Evolutionary conservation across 208 protist species (phyloP), one percentile per base, ranked within the genome.

Genomic region (Leptomonas seymouri): DNA sequence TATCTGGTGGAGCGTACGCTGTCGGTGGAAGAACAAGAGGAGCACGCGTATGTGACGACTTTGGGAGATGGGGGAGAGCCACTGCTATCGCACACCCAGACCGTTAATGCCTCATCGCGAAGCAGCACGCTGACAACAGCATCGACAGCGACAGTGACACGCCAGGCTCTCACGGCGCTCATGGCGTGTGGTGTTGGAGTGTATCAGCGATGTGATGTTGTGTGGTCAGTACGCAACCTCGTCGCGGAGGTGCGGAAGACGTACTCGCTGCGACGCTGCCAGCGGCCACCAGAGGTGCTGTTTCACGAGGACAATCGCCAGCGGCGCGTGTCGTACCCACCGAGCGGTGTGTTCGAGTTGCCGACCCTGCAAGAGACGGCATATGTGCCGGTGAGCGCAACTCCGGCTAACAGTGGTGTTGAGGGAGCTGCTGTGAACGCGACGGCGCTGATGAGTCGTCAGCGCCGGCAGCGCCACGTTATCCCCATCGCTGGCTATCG

Each of bases 241-340:
- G 80, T 88, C n/a, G 83, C 78, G 11, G 36, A 59, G 28, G 86
- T 88, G 39, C 67, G 54, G 15, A 90, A 91, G 66, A 93, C 84
- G 1, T 93, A 85, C 75, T 93, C 87, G 9, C 73, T 97, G 36
- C 91, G 85, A 5, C 89, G 91, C 58, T 97, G 89, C 65, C 82
- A 89, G 59, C 74, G 69, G 3, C 89, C 91, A 53, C 89, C 89
- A 0, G 69, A 69, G 25, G 30, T 97, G 44, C 44, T 87, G 21
- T 93, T 94, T 69, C 81, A 93, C 75, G 41, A 74, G 25, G 71
- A 78, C 28, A 71, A 42, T 21, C 49, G 49, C 28, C 83, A 89
- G 61, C 63, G 44, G 44, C 46, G 50, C 18, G 21, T 59, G 16
- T 36, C 67, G 42, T 56, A 73, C 27, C 69, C 78, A 6, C 41